Conservation (phyloP, 768 basidiomycete genomes). For the Chalciporus pseudorubinellus region DNA sequence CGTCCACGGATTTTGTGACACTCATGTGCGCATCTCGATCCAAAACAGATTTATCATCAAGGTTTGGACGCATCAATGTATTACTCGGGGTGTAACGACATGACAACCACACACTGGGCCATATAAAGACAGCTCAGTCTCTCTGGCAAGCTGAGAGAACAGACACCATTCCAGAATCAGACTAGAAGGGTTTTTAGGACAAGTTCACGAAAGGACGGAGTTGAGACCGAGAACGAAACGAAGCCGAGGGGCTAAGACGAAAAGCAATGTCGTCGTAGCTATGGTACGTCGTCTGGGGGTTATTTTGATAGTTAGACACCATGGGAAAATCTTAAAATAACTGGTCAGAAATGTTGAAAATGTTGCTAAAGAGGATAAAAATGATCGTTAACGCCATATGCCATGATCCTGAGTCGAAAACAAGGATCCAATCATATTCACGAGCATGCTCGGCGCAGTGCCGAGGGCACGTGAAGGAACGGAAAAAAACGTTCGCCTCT, state of each 20-base stretch:
- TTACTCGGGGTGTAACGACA: constrained; percentile 1
- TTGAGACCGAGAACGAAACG: constrained; percentile 7
- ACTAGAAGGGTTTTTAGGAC: constrained; percentile 5
- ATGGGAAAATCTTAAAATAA: constrained; percentile 27
- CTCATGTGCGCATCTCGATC: not conserved
- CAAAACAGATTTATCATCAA: constrained; percentile 2
- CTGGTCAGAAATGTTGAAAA: constrained; percentile 12
- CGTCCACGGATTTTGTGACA: no score
- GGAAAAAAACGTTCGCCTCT: no score
- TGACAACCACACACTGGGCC: constrained; percentile 6
- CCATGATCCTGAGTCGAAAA: constrained; percentile 5
- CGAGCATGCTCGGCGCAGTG: constrained; percentile 19
- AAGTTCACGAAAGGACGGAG: constrained; percentile 13
- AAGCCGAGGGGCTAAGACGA: not conserved
- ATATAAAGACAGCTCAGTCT: constrained; percentile 21
- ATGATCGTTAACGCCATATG: constrained; percentile 2
- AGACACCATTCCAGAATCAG: constrained; percentile 7
- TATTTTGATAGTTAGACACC: no score
- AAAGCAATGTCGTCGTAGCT: constrained; percentile 10
- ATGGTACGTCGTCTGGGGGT: constrained; percentile 21
- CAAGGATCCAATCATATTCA: constrained; percentile 1
- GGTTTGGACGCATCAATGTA: constrained; percentile 1
- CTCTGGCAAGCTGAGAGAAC: constrained; percentile 7
- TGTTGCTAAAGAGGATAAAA: constrained; percentile 17
- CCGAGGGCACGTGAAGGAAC: constrained; percentile 26